Percentiles rank a stretch among this genome's conserved stretches.
Conservation (phyloP, 257 asterid species). For the Solanum appendiculatum region DNA sequence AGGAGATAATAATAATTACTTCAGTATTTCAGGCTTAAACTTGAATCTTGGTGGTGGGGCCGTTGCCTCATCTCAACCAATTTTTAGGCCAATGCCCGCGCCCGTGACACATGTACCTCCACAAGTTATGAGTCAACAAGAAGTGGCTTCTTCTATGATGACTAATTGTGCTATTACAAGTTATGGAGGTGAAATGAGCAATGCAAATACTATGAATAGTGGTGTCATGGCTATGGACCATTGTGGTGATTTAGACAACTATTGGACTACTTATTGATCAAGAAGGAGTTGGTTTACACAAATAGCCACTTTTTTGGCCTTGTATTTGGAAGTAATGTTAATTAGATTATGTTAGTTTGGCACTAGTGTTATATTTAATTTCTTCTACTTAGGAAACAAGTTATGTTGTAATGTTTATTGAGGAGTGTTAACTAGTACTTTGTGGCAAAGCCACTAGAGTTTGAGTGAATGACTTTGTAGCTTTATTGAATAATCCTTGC, state of each 20-base stretch:
- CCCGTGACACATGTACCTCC: constrained; percentile 5
- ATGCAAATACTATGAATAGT: constrained; percentile 4
- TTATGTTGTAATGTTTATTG: background rate
- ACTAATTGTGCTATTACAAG: constrained; percentile 7
- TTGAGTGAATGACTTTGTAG: background rate
- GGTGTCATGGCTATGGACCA: constrained; percentile 54
- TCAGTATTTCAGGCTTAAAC: constrained; percentile 72
- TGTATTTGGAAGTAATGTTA: background rate
- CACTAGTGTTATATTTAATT: background rate
- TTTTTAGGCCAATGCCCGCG: constrained; percentile 19
- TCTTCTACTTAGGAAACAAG: background rate
- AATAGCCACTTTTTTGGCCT: background rate
- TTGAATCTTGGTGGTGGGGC: constrained; percentile 52
- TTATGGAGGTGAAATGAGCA: constrained; percentile 32
- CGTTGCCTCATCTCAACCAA: constrained; percentile 13
- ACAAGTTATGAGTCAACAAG: constrained; percentile 34
- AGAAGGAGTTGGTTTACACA: background rate
- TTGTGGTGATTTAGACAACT: constrained; percentile 58
- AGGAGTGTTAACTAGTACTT: background rate
- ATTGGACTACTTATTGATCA: constrained; percentile 49
- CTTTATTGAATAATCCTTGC: background rate
- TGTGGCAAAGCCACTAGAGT: background rate
- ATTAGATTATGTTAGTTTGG: background rate
- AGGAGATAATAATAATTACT: constrained; percentile 14
- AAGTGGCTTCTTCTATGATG: constrained; percentile 7